Percentiles rank a stretch among this genome's conserved stretches.
These are phyloP conservation scores for Endocarpon pusillum DNA, from an alignment of 495 filamentous ascomycete species.

Conservation along the genomic window DNA sequence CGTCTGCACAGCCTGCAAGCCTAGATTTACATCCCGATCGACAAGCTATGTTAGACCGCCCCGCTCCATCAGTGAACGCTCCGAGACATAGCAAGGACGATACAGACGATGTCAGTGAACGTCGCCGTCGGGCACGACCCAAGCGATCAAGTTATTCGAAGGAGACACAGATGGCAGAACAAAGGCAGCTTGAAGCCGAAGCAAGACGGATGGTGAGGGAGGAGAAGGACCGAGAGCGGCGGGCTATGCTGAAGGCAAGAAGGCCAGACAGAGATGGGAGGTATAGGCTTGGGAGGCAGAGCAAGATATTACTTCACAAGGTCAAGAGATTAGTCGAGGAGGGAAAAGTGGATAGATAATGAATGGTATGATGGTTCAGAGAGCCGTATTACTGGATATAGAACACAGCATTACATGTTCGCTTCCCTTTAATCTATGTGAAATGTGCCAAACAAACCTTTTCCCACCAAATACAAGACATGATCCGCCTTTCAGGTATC, in stretches of 20 bases:
- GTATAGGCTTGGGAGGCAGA: constrained; percentile 70
- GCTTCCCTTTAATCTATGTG: no score
- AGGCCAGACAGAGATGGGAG: constrained; percentile 61
- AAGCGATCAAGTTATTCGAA: constrained; percentile 60
- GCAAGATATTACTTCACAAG: constrained; percentile 62
- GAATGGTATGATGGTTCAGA: no score
- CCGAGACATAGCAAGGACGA: constrained; percentile 4
- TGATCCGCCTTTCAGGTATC: no score
- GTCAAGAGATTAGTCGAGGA: constrained; percentile 53
- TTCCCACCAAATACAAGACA: no score
- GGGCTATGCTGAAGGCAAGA: constrained; percentile 60
- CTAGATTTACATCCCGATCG: constrained; percentile 56
- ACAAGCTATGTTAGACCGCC: constrained; percentile 45
- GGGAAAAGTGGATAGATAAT: no score
- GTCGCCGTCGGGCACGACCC: constrained; percentile 22
- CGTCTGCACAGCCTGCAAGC: constrained; percentile 13
- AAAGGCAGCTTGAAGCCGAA: constrained; percentile 46
- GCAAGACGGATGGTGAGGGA: constrained; percentile 38
- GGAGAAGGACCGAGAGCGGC: constrained; percentile 43
- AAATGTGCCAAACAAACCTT: no score
- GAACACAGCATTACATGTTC: no score
- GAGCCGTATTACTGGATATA: no score
- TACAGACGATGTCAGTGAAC: constrained; percentile 4
- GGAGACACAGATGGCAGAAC: constrained; percentile 52
- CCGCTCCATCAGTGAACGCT: constrained; percentile 8